Conservation (phyloP, 495 filamentous ascomycete genomes). For the Aspergillus incahuasiensis region DNA sequence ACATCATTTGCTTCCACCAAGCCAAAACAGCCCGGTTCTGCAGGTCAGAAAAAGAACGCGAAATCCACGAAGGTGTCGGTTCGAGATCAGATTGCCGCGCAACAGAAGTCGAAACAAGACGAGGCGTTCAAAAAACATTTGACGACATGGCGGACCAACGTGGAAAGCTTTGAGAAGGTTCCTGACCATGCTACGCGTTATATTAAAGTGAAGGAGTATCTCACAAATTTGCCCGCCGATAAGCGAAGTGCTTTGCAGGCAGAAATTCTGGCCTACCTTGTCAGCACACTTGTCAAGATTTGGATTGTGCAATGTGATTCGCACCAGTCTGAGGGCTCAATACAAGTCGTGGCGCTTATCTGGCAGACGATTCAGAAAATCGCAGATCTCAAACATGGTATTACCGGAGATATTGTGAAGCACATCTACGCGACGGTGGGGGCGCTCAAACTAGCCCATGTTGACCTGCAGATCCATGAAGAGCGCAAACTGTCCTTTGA, state of each 20-base stretch:
- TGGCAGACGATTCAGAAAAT: conserved; percentile 21
- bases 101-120: background rate
- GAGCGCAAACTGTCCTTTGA: conserved; percentile 31
- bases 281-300: conserved; percentile 35
- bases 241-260: conserved; percentile 24
- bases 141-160: conserved; percentile 2
- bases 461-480: conserved; percentile 5
- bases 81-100: conserved; percentile 4
- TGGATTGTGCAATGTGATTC: conserved; percentile 6
- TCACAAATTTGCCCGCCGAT: conserved; percentile 23
- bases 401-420: conserved; percentile 22
- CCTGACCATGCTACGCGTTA: conserved; percentile 30
- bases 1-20: too few relatives aligned
- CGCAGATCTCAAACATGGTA: conserved; percentile 14
- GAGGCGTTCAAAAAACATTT: conserved; percentile 1
- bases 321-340: background rate
- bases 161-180: conserved; percentile 25
- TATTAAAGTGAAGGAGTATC: conserved; percentile 42
- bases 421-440: conserved; percentile 24
- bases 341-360: conserved; percentile 10
- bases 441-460: conserved; percentile 20
- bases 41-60: background rate
- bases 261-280: conserved; percentile 44
- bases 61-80: background rate
- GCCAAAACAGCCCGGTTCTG: background rate